A percentile compares a stretch with the other conserved stretches of the same genome.
These are phyloP conservation scores for Gossypium davidsonii DNA, from an alignment of 441 rosid species.

Conservation along the genomic window DNA sequence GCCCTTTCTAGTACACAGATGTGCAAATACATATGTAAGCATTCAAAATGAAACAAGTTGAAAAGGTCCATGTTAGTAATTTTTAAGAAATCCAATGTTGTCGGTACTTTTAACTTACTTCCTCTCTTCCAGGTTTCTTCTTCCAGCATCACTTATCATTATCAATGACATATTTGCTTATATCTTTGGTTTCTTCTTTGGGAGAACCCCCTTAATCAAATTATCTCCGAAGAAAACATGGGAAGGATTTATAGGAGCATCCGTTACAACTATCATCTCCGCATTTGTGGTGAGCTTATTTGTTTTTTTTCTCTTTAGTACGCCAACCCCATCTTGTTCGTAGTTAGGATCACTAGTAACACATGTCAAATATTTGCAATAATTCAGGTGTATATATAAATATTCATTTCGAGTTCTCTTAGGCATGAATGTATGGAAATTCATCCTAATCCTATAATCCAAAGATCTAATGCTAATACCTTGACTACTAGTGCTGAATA, in stretches of 20 bases:
- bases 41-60: background rate
- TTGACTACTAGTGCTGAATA: background rate
- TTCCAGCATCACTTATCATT: constrained; percentile 80
- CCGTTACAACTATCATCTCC: constrained; percentile 67
- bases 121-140: constrained; percentile 59
- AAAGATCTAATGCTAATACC: background rate
- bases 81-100: background rate
- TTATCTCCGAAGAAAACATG: constrained; percentile 95
- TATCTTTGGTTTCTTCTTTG: constrained; percentile 83
- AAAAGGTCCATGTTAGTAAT: background rate
- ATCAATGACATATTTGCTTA: constrained; percentile 78
- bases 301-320: no score
- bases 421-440: background rate
- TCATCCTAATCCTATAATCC: background rate
- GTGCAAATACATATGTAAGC: background rate
- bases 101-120: background rate
- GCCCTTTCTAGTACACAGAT: background rate
- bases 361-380: background rate
- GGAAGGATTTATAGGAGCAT: constrained; percentile 93
- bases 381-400: background rate
- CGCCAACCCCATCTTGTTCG: background rate
- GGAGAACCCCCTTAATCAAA: constrained; percentile 85
- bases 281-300: constrained; percentile 58
- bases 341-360: background rate
- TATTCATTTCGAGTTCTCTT: background rate